phyloP scores from a whole-genome alignment of 768 basidiomycete species.

The Pulveroboletus sp. region DNA sequence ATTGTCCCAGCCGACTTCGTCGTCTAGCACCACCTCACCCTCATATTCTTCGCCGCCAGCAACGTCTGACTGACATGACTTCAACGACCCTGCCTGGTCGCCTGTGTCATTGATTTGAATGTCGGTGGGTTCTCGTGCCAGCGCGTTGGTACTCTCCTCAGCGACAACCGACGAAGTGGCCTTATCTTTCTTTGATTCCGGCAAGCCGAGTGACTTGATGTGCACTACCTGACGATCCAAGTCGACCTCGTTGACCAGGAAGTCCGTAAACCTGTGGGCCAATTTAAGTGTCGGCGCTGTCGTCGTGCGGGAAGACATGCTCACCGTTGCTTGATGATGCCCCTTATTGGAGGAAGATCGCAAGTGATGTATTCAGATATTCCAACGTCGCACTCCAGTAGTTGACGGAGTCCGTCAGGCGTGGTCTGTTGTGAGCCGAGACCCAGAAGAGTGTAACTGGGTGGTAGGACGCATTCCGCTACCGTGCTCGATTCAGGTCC shows the following conservation, averaged over 20 bases:
- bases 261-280: constrained; percentile 83
- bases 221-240: constrained; percentile 75
- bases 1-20: constrained; percentile 61
- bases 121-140: constrained; percentile 11
- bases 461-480: constrained; percentile 48
- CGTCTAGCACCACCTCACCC: background rate
- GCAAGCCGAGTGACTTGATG: constrained; percentile 72
- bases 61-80: background rate
- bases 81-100: constrained; percentile 3
- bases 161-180: constrained; percentile 22
- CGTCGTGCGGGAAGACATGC: constrained; percentile 12
- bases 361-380: constrained; percentile 82
- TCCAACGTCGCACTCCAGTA: constrained; percentile 78
- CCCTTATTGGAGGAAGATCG: constrained; percentile 68
- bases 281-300: background rate
- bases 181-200: constrained; percentile 46
- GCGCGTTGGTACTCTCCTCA: constrained; percentile 12
- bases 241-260: constrained; percentile 89
- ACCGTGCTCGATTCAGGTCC: background rate
- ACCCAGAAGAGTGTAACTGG: constrained; percentile 68
- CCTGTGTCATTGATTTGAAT: constrained; percentile 6
- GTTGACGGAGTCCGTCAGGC: constrained; percentile 51
- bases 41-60: background rate
- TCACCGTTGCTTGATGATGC: constrained; percentile 96
- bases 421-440: constrained; percentile 46